Conservation (phyloP, 768 basidiomycete genomes). For the Imleria badia region DNA sequence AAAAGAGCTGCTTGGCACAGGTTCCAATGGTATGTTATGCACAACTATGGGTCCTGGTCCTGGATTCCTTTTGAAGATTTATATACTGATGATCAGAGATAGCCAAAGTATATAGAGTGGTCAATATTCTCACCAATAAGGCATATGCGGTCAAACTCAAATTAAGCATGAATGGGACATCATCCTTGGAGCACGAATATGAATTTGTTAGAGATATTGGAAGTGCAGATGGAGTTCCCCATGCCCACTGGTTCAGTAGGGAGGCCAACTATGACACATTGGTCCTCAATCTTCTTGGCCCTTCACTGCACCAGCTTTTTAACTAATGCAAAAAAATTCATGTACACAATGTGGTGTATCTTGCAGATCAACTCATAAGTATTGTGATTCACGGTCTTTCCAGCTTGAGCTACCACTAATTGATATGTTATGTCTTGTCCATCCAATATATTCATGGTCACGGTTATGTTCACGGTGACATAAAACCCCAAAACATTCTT, state of each 20-base stretch:
- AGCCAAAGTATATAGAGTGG: too few relatives aligned
- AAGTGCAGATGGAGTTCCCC: not conserved
- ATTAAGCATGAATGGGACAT: too few relatives aligned
- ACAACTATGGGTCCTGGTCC: too few relatives aligned
- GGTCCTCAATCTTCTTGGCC: not conserved
- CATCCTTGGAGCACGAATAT: not conserved
- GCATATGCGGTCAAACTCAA: too few relatives aligned
- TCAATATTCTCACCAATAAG: too few relatives aligned
- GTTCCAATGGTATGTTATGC: too few relatives aligned
- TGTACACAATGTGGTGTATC: not conserved
- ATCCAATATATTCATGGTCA: not conserved
- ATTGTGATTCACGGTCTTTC: not conserved
- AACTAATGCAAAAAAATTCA: not conserved
- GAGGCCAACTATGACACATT: not conserved
- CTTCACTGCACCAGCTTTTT: not conserved
- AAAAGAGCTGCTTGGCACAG: too few relatives aligned
- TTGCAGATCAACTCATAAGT: not conserved
- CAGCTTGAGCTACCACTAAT: not conserved
- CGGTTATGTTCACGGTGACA: not conserved
- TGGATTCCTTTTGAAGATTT: too few relatives aligned
- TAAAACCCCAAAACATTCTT: not conserved
- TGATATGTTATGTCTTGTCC: not conserved
- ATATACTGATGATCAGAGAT: too few relatives aligned
- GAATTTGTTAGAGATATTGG: not conserved
- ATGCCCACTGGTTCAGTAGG: not conserved